phyloP scores from a whole-genome alignment of 2,329 filamentous ascomycete genomes.

The Polytolypa hystricis region DNA sequence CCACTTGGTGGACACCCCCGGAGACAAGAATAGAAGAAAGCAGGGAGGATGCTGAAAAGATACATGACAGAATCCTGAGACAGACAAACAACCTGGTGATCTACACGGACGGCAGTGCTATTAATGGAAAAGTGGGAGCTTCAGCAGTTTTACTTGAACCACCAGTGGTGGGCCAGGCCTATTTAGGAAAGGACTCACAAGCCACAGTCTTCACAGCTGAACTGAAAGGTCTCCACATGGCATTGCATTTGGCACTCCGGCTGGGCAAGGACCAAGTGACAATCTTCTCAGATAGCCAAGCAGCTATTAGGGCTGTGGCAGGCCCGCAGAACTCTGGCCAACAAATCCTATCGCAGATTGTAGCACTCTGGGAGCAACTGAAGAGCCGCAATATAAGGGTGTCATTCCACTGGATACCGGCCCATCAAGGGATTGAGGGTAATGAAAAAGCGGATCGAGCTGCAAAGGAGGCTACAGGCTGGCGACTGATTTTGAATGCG shows the following conservation, averaged over 20 bases:
- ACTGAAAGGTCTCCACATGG: constrained; percentile 18
- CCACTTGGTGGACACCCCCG: constrained; percentile 19
- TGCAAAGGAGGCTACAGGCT: constrained; percentile 8
- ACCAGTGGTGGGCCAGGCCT: constrained; percentile 8
- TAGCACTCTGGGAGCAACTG: background rate
- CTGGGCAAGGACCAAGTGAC: background rate
- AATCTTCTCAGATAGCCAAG: background rate
- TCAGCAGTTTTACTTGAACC: constrained; percentile 17
- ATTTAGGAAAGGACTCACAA: constrained; percentile 17
- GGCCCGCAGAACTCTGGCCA: constrained; percentile 2
- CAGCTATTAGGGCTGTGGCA: background rate
- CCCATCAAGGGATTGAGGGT: constrained; percentile 8
- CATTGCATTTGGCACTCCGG: constrained; percentile 13
- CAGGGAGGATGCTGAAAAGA: too few relatives aligned
- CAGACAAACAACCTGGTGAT: too few relatives aligned
- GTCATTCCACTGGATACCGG: constrained; percentile 10
- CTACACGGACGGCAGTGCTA: constrained; percentile 17
- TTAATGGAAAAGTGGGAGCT: constrained; percentile 19
- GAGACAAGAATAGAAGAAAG: constrained; percentile 17
- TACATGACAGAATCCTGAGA: too few relatives aligned
- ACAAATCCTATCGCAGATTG: constrained; percentile 4
- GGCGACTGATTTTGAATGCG: too few relatives aligned
- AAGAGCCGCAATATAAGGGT: too few relatives aligned
- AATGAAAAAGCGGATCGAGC: constrained; percentile 11
- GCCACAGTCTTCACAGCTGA: constrained; percentile 22